Evolutionary conservation across 1,284 basidiomycete species (phyloP).

Genomic region (Boletus semigastroideus): DNA sequence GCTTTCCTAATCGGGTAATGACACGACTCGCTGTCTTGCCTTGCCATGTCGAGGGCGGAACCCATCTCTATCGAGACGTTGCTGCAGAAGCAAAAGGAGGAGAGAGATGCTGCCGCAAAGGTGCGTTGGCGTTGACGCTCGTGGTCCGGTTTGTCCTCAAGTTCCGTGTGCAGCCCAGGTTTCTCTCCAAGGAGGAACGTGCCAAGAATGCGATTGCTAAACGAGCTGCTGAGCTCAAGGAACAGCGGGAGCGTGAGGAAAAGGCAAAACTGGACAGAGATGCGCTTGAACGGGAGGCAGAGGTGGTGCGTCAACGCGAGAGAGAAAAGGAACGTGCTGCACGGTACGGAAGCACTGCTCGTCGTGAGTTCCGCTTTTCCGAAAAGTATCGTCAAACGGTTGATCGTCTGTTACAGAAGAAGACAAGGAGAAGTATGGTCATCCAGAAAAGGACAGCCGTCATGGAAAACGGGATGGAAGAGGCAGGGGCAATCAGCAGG

Average conservation of each 20-base stretch:
- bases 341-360: conserved; percentile 29
- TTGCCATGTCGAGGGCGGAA: conserved; percentile 45
- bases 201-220: conserved; percentile 86
- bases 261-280: conserved; percentile 58
- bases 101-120: conserved; percentile 88
- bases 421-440: conserved; percentile 52
- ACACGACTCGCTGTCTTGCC: background rate
- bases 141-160: conserved; percentile 1
- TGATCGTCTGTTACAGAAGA: conserved; percentile 48
- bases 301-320: conserved; percentile 56
- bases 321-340: conserved; percentile 28
- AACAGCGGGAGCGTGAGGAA: conserved; percentile 65
- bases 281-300: conserved; percentile 72
- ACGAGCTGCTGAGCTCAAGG: conserved; percentile 75
- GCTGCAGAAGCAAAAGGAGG: conserved; percentile 81
- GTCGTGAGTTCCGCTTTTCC: conserved; percentile 42
- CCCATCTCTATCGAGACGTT: conserved; percentile 84
- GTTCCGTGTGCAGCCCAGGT: conserved; percentile 65
- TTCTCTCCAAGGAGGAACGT: conserved; percentile 85
- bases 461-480: conserved; percentile 36
- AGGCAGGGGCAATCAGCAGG: conserved; percentile 30
- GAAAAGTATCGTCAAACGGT: conserved; percentile 11
- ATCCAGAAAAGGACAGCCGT: conserved; percentile 49
- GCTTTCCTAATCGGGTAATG: conserved; percentile 19
- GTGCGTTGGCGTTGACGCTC: conserved; percentile 39